phyloP scores from a whole-genome alignment of 2,329 filamentous ascomycete genomes.

The Amauroascus niger region DNA sequence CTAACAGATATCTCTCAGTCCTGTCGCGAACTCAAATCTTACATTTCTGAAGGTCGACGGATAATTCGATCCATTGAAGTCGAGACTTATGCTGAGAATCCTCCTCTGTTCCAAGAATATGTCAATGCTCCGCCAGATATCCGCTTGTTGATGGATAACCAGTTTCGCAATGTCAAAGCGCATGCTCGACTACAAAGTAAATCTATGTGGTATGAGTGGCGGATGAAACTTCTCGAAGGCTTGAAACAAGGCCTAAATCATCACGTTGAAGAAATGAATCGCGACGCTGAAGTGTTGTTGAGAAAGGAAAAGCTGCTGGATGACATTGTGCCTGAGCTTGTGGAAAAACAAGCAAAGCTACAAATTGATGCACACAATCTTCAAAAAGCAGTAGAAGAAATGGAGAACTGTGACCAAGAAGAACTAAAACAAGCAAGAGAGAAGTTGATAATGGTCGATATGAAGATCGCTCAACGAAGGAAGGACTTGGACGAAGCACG shows the following conservation, averaged over 20 bases:
- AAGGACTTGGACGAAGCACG: conserved; percentile 57
- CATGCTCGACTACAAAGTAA: conserved; percentile 84
- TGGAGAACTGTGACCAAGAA: conserved; percentile 59
- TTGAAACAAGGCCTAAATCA: conserved; percentile 70
- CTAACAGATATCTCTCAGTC: conserved; percentile 42
- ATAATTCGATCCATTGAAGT: conserved; percentile 86
- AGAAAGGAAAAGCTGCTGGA: conserved; percentile 61
- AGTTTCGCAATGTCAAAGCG: conserved; percentile 95
- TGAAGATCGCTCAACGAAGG: conserved; percentile 61
- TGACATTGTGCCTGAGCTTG: conserved; percentile 55
- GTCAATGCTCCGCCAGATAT: conserved; percentile 74
- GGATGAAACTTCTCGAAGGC: conserved; percentile 74
- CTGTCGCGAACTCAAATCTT: conserved; percentile 90
- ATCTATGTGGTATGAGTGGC: conserved; percentile 97
- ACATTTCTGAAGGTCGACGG: conserved; percentile 83
- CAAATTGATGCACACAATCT: conserved; percentile 57
- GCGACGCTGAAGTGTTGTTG: conserved; percentile 57
- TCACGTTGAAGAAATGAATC: conserved; percentile 65
- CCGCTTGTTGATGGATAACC: conserved; percentile 81
- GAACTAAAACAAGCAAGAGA: conserved; percentile 66
- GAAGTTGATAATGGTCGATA: conserved; percentile 54
- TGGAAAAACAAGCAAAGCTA: conserved; percentile 52
- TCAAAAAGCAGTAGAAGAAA: conserved; percentile 57
- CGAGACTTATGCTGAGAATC: conserved; percentile 82
- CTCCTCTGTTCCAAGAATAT: conserved; percentile 84